These are phyloP conservation scores for Arthrinium phaeospermum DNA, from an alignment of 2,329 filamentous ascomycete species.

Conservation along the genomic window DNA sequence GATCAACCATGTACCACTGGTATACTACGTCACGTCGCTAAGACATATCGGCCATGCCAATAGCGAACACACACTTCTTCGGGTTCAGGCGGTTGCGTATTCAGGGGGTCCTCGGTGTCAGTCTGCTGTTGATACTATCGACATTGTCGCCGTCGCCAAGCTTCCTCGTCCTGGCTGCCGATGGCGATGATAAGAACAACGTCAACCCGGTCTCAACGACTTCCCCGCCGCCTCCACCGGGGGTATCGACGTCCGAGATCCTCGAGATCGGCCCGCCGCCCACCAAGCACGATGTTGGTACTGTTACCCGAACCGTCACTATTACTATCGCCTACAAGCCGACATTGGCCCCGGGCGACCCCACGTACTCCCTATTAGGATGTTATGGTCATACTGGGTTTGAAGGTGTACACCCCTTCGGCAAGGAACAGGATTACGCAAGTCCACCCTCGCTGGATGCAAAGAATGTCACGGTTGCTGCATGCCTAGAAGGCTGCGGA, in stretches of 20 bases:
- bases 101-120: constrained; percentile 29
- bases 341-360: constrained; percentile 29
- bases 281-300: neutral
- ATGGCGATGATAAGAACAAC: neutral
- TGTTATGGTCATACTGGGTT: constrained; percentile 31
- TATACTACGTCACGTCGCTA: neutral
- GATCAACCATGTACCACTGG: constrained; percentile 6
- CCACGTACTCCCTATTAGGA: constrained; percentile 31
- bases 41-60: constrained; percentile 13
- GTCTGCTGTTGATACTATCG: neutral
- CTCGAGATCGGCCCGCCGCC: constrained; percentile 5
- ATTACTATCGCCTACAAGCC: constrained; percentile 37
- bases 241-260: constrained; percentile 26
- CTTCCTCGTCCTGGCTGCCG: neutral
- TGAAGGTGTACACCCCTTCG: constrained; percentile 30
- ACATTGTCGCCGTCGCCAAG: constrained; percentile 20
- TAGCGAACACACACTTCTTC: constrained; percentile 16
- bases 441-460: constrained; percentile 24
- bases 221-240: constrained; percentile 28
- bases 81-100: constrained; percentile 29
- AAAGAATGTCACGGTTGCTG: constrained; percentile 29
- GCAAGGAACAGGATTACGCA: constrained; percentile 26
- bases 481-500: constrained; percentile 33
- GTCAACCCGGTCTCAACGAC: neutral
- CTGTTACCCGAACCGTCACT: constrained; percentile 34